A percentile compares a stretch with the other conserved stretches of the same genome.
These are phyloP conservation scores for Polyporus arcularius DNA, from an alignment of 768 basidiomycete species.

Conservation along the genomic window DNA sequence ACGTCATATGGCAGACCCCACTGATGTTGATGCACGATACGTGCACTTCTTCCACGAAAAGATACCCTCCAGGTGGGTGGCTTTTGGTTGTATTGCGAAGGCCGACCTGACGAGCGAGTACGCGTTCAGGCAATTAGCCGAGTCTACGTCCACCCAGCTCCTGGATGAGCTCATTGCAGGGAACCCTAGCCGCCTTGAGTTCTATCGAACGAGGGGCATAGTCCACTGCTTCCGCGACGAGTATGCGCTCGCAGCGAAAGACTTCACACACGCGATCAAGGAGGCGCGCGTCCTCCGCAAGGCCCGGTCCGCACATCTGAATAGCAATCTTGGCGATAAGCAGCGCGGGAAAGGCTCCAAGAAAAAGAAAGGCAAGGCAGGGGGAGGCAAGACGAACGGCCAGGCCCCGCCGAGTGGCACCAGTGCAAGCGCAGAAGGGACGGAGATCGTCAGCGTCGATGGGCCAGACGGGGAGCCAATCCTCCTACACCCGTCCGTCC, in stretches of 20 bases:
- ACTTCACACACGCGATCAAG: constrained; percentile 79
- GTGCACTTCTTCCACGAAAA: constrained; percentile 96
- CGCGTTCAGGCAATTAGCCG: constrained; percentile 71
- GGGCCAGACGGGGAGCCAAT: constrained; percentile 51
- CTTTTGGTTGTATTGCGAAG: background rate
- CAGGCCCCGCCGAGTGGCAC: constrained; percentile 73
- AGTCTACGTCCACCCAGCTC: constrained; percentile 76
- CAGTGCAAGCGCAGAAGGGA: constrained; percentile 36
- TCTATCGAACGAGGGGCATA: constrained; percentile 86
- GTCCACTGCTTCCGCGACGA: constrained; percentile 90
- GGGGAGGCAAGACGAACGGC: constrained; percentile 48
- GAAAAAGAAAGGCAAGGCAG: constrained; percentile 52
- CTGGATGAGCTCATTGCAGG: constrained; percentile 77
- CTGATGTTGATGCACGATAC: constrained; percentile 78
- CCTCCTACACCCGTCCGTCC: constrained; percentile 68
- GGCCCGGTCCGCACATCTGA: constrained; percentile 56
- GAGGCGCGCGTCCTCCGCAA: constrained; percentile 75
- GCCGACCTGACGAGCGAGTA: constrained; percentile 23
- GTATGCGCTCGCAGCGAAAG: constrained; percentile 69
- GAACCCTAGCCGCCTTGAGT: constrained; percentile 79
- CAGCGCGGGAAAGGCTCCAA: constrained; percentile 47
- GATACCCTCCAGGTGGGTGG: constrained; percentile 91
- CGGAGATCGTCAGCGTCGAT: constrained; percentile 44
- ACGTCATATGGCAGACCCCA: constrained; percentile 53
- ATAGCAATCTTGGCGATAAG: constrained; percentile 39